Evolutionary conservation across 192 early-diverging fungal species (phyloP).

Genomic region (Coemansia sp.): DNA sequence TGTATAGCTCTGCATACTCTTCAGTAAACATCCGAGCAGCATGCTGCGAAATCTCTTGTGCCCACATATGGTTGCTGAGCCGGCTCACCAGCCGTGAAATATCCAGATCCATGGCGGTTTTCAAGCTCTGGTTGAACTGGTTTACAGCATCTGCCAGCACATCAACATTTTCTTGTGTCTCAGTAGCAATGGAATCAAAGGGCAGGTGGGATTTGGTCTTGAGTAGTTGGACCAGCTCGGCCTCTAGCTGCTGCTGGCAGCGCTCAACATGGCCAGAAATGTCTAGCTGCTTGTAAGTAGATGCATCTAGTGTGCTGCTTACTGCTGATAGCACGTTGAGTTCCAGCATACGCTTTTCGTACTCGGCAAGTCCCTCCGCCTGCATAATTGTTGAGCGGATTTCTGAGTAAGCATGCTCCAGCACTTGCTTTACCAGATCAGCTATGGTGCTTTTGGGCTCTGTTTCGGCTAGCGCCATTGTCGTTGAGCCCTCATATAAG

Average conservation of each 20-base stretch:
- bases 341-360: slow-evolving; percentile 35
- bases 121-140: slow-evolving; percentile 23
- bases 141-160: background rate
- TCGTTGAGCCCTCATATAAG: slow-evolving; percentile 19
- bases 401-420: slow-evolving; percentile 10
- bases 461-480: no score
- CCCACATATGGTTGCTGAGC: slow-evolving; percentile 21
- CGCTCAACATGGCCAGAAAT: slow-evolving; percentile 3
- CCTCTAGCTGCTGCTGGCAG: slow-evolving; percentile 2
- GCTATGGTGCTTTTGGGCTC: no score
- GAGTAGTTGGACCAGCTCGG: slow-evolving; percentile 14
- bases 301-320: background rate
- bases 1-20: slow-evolving; percentile 17
- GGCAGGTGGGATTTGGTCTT: slow-evolving; percentile 28
- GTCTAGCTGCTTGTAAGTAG: background rate
- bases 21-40: slow-evolving; percentile 22
- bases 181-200: slow-evolving; percentile 1
- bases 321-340: slow-evolving; percentile 26
- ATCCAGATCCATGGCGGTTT: slow-evolving; percentile 30
- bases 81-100: slow-evolving; percentile 21
- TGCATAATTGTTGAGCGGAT: slow-evolving; percentile 1
- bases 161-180: background rate
- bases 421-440: no score
- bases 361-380: slow-evolving; percentile 3
- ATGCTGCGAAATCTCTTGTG: background rate